These are phyloP conservation scores for Candida yuanshanica DNA, from an alignment of 805 yeast genomes.

Conservation along the genomic window DNA sequence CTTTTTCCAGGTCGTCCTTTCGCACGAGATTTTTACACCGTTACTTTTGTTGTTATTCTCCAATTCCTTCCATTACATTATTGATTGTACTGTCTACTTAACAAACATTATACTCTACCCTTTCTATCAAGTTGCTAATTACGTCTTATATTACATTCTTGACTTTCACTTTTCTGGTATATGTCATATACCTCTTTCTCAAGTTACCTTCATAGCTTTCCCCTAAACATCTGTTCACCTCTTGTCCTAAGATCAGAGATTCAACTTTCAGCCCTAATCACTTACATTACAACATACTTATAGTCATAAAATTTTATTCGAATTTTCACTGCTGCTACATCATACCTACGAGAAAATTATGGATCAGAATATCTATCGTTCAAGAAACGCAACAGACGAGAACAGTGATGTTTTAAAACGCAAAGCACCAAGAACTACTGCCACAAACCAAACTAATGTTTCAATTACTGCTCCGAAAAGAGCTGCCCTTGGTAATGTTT, in stretches of 20 bases:
- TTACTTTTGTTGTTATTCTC: neutral
- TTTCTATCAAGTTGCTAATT: neutral
- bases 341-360: slow-evolving; percentile 2
- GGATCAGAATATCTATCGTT: slow-evolving; percentile 19
- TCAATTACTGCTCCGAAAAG: slow-evolving; percentile 9
- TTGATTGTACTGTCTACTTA: neutral
- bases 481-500: slow-evolving; percentile 20
- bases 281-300: too few relatives aligned
- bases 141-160: too few relatives aligned
- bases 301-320: too few relatives aligned
- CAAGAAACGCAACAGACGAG: slow-evolving; percentile 17
- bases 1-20: neutral
- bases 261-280: too few relatives aligned
- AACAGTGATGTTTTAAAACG: slow-evolving; percentile 18
- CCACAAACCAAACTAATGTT: neutral
- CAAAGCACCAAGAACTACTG: slow-evolving; percentile 11
- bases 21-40: neutral
- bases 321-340: neutral
- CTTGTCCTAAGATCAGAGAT: too few relatives aligned
- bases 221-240: too few relatives aligned
- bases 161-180: too few relatives aligned
- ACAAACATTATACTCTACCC: neutral
- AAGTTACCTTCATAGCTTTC: too few relatives aligned
- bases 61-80: neutral
- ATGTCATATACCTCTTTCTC: too few relatives aligned